Conservation (phyloP, 208 protist species). For the Angomonas deanei region DNA sequence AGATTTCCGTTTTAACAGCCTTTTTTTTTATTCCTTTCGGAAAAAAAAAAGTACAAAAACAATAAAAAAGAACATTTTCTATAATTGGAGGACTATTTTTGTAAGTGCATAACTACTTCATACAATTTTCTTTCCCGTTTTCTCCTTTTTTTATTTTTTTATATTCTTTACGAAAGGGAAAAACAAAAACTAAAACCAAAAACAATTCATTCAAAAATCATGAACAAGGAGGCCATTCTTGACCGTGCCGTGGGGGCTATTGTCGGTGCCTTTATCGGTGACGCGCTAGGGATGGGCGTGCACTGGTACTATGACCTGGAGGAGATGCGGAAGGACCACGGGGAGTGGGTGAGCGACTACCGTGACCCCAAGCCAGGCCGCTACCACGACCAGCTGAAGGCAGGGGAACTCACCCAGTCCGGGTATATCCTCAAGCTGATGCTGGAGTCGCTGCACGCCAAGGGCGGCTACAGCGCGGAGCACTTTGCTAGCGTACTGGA, state of each 20-base stretch:
- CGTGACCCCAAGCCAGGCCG: slow-evolving; percentile 18
- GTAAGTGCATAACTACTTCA: too few relatives aligned
- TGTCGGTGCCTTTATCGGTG: slow-evolving; percentile 23
- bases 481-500: slow-evolving; percentile 20
- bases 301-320: slow-evolving; percentile 41
- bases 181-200: too few relatives aligned
- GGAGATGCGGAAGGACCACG: slow-evolving; percentile 23
- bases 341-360: slow-evolving; percentile 21
- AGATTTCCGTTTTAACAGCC: background rate
- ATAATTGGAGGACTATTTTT: too few relatives aligned
- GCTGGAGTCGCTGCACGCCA: slow-evolving; percentile 18
- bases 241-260: slow-evolving; percentile 24
- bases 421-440: slow-evolving; percentile 26
- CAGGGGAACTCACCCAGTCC: slow-evolving; percentile 26
- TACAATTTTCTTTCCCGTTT: too few relatives aligned
- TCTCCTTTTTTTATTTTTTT: too few relatives aligned
- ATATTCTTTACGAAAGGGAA: too few relatives aligned
- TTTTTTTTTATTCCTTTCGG: too few relatives aligned
- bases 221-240: slow-evolving; percentile 3
- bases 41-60: too few relatives aligned
- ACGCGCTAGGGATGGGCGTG: slow-evolving; percentile 29
- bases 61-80: too few relatives aligned
- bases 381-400: slow-evolving; percentile 25
- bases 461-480: slow-evolving; percentile 15
- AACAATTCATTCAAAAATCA: background rate